These are phyloP conservation scores for Podaxis sp. DNA, from an alignment of 768 basidiomycete species.

Conservation along the genomic window DNA sequence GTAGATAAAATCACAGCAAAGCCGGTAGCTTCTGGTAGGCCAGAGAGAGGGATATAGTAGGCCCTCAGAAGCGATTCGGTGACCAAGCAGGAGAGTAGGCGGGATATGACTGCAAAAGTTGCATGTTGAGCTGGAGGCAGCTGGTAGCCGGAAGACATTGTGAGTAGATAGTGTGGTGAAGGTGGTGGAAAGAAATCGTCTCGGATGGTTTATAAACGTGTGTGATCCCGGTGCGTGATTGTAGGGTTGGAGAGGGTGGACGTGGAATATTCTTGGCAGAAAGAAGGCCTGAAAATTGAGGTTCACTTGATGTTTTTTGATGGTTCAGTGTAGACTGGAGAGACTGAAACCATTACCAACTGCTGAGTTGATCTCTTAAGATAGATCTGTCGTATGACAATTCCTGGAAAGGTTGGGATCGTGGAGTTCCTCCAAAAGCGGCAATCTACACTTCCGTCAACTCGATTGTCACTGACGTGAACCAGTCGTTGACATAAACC, in stretches of 20 bases:
- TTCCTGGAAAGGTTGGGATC: constrained; percentile 9
- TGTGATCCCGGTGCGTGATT: background rate
- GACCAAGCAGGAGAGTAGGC: constrained; percentile 49
- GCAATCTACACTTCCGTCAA: background rate
- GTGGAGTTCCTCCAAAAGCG: constrained; percentile 1
- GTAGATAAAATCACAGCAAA: constrained; percentile 39
- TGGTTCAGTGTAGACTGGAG: constrained; percentile 6
- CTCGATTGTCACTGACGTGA: background rate
- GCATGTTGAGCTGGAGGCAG: constrained; percentile 38
- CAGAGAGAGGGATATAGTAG: constrained; percentile 36
- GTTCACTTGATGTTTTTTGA: background rate
- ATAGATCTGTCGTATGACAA: constrained; percentile 14
- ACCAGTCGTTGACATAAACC: background rate
- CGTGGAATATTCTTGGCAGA: constrained; percentile 7
- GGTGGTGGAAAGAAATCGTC: background rate
- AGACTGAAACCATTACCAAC: constrained; percentile 14
- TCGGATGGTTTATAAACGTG: constrained; percentile 23
- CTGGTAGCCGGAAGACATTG: constrained; percentile 37
- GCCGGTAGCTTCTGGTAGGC: constrained; percentile 28
- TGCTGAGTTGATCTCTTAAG: constrained; percentile 4
- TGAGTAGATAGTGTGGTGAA: constrained; percentile 6
- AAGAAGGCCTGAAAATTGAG: constrained; percentile 1
- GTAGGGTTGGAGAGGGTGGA: background rate
- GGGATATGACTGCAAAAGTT: constrained; percentile 46
- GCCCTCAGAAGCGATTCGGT: constrained; percentile 46